Evolutionary conservation across 768 basidiomycete genomes (phyloP).

Genomic region (Tephrocybe sp.): DNA sequence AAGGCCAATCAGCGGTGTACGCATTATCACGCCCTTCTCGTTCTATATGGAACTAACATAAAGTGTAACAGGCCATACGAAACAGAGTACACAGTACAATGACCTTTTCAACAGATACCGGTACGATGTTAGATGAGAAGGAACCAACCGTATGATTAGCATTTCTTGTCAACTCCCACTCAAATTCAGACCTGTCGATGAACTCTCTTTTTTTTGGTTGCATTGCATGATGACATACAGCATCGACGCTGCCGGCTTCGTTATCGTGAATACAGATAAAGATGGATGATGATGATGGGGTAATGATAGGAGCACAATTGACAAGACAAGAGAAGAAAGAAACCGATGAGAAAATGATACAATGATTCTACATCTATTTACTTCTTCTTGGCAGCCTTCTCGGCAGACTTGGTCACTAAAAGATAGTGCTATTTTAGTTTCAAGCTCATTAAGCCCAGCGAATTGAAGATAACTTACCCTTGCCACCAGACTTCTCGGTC

Average conservation of each 20-base stretch:
- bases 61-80: constrained; percentile 21
- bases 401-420: constrained; percentile 88
- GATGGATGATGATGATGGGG: constrained; percentile 26
- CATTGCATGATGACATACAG: constrained; percentile 14
- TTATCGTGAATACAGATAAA: constrained; percentile 49
- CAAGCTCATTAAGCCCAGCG: too few species aligned
- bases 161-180: too few species aligned
- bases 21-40: neutral
- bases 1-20: constrained; percentile 32
- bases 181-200: neutral
- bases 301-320: constrained; percentile 34
- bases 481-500: constrained; percentile 85
- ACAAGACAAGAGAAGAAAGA: constrained; percentile 36
- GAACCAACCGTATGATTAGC: neutral
- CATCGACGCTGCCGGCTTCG: constrained; percentile 24
- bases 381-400: constrained; percentile 96
- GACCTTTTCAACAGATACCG: constrained; percentile 21
- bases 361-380: constrained; percentile 80
- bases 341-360: constrained; percentile 56
- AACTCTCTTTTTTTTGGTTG: neutral
- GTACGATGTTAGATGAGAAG: neutral
- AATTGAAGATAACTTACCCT: too few species aligned
- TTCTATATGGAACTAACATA: neutral
- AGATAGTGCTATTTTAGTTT: too few species aligned
- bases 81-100: constrained; percentile 29